These are phyloP conservation scores for Vanrija humicola DNA, from an alignment of 1,284 basidiomycete genomes.

Conservation along the genomic window DNA sequence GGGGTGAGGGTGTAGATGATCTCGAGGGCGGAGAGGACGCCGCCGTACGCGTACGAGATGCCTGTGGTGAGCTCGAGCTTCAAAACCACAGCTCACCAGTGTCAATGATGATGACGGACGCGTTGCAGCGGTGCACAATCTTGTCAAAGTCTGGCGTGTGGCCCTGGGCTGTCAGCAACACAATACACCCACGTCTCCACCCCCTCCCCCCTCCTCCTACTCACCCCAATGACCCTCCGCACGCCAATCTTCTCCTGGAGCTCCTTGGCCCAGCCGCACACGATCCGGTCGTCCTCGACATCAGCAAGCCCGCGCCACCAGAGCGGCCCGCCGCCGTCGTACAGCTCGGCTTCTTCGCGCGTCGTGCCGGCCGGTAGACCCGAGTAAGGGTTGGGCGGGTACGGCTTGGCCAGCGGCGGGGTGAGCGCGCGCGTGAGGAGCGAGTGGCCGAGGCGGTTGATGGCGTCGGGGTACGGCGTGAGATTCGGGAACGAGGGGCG, in stretches of 20 bases:
- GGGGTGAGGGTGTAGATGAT: conserved; percentile 68
- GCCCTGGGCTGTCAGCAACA: conserved; percentile 49
- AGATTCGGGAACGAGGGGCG: conserved; percentile 68
- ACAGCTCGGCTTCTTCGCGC: conserved; percentile 64
- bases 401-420: conserved; percentile 62
- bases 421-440: conserved; percentile 60
- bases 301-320: conserved; percentile 80
- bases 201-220: conserved; percentile 4
- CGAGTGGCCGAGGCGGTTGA: conserved; percentile 66
- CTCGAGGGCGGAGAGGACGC: conserved; percentile 76
- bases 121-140: conserved; percentile 75
- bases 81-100: conserved; percentile 53
- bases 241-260: conserved; percentile 71
- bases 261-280: conserved; percentile 66
- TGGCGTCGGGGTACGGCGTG: conserved; percentile 70
- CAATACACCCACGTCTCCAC: no score
- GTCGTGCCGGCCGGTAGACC: conserved; percentile 67
- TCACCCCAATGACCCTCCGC: conserved; percentile 70
- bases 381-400: conserved; percentile 73
- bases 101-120: conserved; percentile 87
- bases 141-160: conserved; percentile 86
- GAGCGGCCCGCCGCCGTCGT: conserved; percentile 69
- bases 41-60: conserved; percentile 91
- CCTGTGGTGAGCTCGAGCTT: no score
- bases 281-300: conserved; percentile 55